Base-by-base conservation (phyloP, 441 rosid genomes). In the Erodium texanum region DNA sequence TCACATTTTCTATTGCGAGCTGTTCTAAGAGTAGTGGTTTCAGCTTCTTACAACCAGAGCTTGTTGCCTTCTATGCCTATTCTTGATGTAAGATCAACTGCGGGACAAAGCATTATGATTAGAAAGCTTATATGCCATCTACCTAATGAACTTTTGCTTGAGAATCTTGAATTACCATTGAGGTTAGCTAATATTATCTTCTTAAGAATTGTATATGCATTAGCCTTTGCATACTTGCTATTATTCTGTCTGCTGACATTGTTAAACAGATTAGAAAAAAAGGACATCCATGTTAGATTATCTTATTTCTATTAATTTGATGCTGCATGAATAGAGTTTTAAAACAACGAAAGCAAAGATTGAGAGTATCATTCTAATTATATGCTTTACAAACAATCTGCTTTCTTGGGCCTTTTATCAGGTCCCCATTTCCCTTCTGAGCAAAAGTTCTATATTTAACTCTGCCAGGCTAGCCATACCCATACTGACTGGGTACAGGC, bases 11-110 rank as follows among this genome's bases (percentile, higher is more conserved):
- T 86, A 50, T 74, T 80, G 22, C 70, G 70, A 65, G 88, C 90
- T 76, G 84, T 84, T 68, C 75, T 81, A 67, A 77, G 76, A 71
- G 79, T 77, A 7, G 77, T 81, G 15, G 86, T 82, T 67, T 86
- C 85, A 41, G 68, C 88, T 64, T 79, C 89, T 71, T 43, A 71
- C 66, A 67, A n/a, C 79, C 73, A 36, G 22, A 67, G 67, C 76
- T 50, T 76, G 23, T 74, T 64, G 29, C 82, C 76, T 8, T 18
- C 24, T 0, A 24, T 10, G 59, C 54, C 61, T 61, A 23, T 77
- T 59, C 15, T 74, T 65, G 76, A 75, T 73, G 69, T 24, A 66
- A 75, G 76, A 43, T 66, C 75, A 20, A 7, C 24, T 67, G 70
- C 76, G 68, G 77, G 77, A 69, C 76, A 73, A 67, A 79, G 71